Evolutionary conservation across 192 early-diverging fungal genomes (phyloP).

Genomic region (Backusella macrospora): DNA sequence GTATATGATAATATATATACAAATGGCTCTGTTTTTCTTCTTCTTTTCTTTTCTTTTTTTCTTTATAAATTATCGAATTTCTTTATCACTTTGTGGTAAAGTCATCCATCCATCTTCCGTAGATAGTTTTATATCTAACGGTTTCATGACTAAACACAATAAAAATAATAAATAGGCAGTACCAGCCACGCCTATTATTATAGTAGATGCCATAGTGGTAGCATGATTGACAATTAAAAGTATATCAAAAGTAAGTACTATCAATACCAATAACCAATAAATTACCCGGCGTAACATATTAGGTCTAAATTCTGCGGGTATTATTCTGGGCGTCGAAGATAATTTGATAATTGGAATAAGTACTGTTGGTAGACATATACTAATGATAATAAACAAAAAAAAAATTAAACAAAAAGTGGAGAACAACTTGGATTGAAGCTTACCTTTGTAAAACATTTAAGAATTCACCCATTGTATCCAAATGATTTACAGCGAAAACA

Average conservation of each 20-base stretch:
- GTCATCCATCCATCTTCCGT: slow-evolving; percentile 22
- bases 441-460: slow-evolving; percentile 70
- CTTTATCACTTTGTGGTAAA: slow-evolving; percentile 14
- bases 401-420: neutral
- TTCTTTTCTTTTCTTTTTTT: neutral
- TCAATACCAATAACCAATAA: neutral
- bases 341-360: slow-evolving; percentile 26
- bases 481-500: slow-evolving; percentile 53
- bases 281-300: neutral
- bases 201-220: neutral
- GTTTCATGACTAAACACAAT: slow-evolving; percentile 3
- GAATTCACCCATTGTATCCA: slow-evolving; percentile 71
- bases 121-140: neutral
- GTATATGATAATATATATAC: neutral
- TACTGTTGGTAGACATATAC: slow-evolving; percentile 28
- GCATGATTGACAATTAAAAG: slow-evolving; percentile 24
- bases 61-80: neutral
- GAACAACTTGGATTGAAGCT: neutral
- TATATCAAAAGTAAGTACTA: slow-evolving; percentile 26
- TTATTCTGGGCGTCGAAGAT: neutral
- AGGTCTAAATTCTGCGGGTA: slow-evolving; percentile 19
- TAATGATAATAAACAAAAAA: neutral
- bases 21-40: neutral
- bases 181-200: slow-evolving; percentile 11
- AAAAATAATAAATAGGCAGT: slow-evolving; percentile 18